These are phyloP conservation scores for Auricularia auricula-judae DNA, from an alignment of 768 basidiomycete species.

Conservation along the genomic window DNA sequence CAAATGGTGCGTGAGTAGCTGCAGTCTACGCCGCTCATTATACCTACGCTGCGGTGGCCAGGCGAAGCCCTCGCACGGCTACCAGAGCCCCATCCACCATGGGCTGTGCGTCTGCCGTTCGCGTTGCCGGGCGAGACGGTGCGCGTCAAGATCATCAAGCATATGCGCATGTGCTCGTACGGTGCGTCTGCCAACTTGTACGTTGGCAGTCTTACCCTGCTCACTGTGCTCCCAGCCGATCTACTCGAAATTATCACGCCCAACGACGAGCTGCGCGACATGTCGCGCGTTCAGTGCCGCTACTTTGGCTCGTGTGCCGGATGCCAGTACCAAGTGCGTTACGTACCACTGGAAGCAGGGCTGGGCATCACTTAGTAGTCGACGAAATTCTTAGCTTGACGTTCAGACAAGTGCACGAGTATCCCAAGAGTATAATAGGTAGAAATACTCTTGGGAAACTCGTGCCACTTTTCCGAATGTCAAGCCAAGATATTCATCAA, in stretches of 20 bases:
- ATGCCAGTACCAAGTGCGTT: conserved; percentile 80
- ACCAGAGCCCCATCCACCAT: conserved; percentile 39
- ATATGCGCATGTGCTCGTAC: conserved; percentile 55
- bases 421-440: no score
- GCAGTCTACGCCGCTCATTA: neutral
- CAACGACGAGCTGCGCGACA: conserved; percentile 57
- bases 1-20: conserved; percentile 36
- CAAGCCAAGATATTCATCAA: no score
- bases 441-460: no score
- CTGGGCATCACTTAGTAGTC: neutral
- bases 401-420: no score
- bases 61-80: conserved; percentile 59
- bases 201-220: neutral
- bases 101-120: conserved; percentile 80
- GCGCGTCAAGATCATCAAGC: conserved; percentile 58
- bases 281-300: conserved; percentile 55
- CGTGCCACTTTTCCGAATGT: no score
- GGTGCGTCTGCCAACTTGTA: neutral
- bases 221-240: conserved; percentile 36
- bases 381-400: no score
- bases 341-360: neutral
- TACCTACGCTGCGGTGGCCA: conserved; percentile 15
- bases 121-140: conserved; percentile 76
- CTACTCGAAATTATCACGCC: conserved; percentile 52
- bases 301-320: conserved; percentile 88